A percentile compares a stretch with the other conserved stretches of the same genome.
Conservation (phyloP, 2,329 filamentous ascomycete species). For the Trichophyton verrucosum region DNA sequence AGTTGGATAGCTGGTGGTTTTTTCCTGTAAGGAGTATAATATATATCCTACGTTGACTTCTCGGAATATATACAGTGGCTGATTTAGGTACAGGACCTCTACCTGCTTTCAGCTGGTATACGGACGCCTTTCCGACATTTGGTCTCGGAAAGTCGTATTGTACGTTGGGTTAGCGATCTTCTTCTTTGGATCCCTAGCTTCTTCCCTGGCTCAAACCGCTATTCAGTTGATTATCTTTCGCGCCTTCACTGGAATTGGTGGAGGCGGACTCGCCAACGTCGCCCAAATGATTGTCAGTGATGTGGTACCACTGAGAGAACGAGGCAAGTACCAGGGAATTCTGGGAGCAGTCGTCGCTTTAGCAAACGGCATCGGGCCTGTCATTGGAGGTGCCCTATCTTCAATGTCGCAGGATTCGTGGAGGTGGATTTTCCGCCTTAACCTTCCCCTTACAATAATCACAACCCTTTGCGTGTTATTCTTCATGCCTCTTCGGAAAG, state of each 20-base stretch:
- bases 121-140: conserved; percentile 48
- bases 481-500: conserved; percentile 46
- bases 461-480: conserved; percentile 39
- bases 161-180: conserved; percentile 36
- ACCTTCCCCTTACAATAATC: conserved; percentile 40
- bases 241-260: conserved; percentile 47
- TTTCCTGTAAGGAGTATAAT: conserved; percentile 39
- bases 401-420: conserved; percentile 25
- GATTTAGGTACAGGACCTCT: background rate
- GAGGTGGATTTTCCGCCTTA: conserved; percentile 44
- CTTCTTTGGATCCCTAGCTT: conserved; percentile 45
- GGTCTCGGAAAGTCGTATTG: conserved; percentile 47
- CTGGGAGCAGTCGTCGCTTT: conserved; percentile 41
- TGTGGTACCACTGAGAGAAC: conserved; percentile 45
- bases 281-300: conserved; percentile 52
- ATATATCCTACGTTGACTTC: background rate
- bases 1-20: conserved; percentile 47
- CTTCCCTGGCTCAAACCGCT: conserved; percentile 44
- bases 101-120: conserved; percentile 36
- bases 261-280: conserved; percentile 47
- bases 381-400: conserved; percentile 42
- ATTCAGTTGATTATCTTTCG: conserved; percentile 50
- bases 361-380: conserved; percentile 43
- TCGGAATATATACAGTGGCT: background rate
- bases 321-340: conserved; percentile 50